Conservation (phyloP, 2,329 filamentous ascomycete genomes). For the Aureobasidium melanogenum region DNA sequence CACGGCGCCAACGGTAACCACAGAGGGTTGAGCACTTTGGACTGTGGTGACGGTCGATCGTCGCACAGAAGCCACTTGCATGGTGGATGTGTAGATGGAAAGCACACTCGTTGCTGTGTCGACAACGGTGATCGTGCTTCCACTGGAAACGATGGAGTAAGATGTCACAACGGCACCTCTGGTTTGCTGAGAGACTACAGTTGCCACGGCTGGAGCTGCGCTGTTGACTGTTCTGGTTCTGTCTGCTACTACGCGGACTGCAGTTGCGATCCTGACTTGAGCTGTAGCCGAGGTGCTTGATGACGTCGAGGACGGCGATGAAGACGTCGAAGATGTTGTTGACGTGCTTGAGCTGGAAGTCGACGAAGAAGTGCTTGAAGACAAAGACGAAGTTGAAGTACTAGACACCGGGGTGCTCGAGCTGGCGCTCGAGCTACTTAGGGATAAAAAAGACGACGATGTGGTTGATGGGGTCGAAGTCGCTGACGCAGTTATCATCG, state of each 20-base stretch:
- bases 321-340: background rate
- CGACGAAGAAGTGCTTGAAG: background rate
- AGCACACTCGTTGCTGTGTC: background rate
- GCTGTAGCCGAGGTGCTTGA: background rate
- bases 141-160: background rate
- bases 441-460: background rate
- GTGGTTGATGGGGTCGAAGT: background rate
- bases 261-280: background rate
- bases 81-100: background rate
- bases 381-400: background rate
- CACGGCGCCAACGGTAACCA: background rate
- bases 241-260: background rate
- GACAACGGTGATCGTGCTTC: background rate
- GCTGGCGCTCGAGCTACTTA: slow-evolving; percentile 1
- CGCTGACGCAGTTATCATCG: background rate
- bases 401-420: background rate
- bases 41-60: background rate
- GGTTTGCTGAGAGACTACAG: background rate
- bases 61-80: background rate
- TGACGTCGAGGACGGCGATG: background rate
- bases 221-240: background rate
- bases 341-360: background rate
- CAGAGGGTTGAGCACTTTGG: background rate
- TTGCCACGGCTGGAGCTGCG: background rate
- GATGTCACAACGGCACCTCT: background rate